Evolutionary conservation across 768 basidiomycete genomes (phyloP), one percentile per base, ranked within the genome.

Genomic region (Fistulinella prunicolor): DNA sequence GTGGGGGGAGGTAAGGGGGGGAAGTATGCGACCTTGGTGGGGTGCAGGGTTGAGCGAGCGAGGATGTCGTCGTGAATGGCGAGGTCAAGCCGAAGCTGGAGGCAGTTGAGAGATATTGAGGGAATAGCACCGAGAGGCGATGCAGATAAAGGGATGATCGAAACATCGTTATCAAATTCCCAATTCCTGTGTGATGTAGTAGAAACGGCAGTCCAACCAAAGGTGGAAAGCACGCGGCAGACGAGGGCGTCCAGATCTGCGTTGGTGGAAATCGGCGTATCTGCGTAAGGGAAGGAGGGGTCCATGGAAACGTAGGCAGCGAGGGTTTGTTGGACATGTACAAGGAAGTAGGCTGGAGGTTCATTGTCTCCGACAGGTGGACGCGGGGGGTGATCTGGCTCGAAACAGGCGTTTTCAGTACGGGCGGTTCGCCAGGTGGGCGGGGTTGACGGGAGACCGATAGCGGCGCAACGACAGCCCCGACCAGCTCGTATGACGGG

Each of bases 181-280:
- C 66, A 67, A 21, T 48, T 53, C 28, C 55, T 57, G 40, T 55
- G 38, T 20, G 56, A 49, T 19, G 39, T 35, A 19, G 54, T 28
- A 19, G 52, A 42, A 23, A 54, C 22, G 29, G 59, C 49, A 22
- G 40, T 67, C 61, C 79, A 81, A 21, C 70, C 68, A 48, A 75
- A 74, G 22, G 71, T 68, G 40, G 60, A 60, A 48, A 81, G 70
- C 16, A 76, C 70, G 19, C 60, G 55, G 19, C 56, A 57, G 36
- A 79, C 69, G 38, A 76, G 57, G 32, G 70, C 59, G 73, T 80
- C 79, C 26, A 81, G 73, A 62, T 65, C 61, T 44, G 45, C 47
- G 37, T 28, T 54, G 51, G 42, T 49, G 24, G 49, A 42, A 36
- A 59, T 49, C 37, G 49, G 53, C 22, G 6, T 47, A 47, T 53